Percentiles rank a stretch among this genome's conserved stretches.
Evolutionary conservation across 2,329 filamentous ascomycete genomes (phyloP).

Genomic region (Fusarium robinianum): DNA sequence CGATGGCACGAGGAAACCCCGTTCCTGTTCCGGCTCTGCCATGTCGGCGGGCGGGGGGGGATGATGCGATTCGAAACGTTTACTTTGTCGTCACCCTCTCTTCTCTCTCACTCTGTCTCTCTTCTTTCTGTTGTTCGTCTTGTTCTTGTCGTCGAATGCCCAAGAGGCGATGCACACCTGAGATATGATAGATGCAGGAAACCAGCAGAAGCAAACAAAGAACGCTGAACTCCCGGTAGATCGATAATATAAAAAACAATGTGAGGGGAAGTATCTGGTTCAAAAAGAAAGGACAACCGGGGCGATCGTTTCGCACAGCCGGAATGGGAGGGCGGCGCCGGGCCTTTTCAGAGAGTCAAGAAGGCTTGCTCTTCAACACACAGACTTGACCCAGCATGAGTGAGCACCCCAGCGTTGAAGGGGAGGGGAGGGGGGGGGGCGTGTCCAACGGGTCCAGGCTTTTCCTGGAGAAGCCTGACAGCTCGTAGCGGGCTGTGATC

Average conservation of each 20-base stretch:
- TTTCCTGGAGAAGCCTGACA: conserved; percentile 24
- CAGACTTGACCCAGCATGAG: not conserved
- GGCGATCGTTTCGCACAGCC: conserved; percentile 2
- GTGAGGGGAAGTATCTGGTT: conserved; percentile 9
- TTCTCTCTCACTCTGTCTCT: not conserved
- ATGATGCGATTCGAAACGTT: too few relatives aligned
- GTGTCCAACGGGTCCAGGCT: conserved; percentile 21
- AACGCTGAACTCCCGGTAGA: conserved; percentile 2
- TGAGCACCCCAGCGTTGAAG: not conserved
- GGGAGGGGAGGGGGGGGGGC: too few relatives aligned
- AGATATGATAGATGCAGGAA: conserved; percentile 1
- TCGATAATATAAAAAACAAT: conserved; percentile 1
- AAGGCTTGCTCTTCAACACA: not conserved
- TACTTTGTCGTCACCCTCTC: too few relatives aligned
- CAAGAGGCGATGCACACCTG: not conserved
- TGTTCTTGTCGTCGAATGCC: not conserved
- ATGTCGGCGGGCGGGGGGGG: too few relatives aligned
- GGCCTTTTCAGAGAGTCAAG: conserved; percentile 2
- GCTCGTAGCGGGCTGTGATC: conserved; percentile 23
- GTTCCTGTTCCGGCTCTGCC: conserved; percentile 10
- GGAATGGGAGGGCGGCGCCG: conserved; percentile 6
- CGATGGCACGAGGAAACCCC: conserved; percentile 30
- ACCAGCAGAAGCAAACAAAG: not conserved
- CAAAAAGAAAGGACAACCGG: conserved; percentile 8
- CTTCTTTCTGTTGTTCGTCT: not conserved